A percentile compares a stretch with the other conserved stretches of the same genome.
phyloP scores from a whole-genome alignment of 768 basidiomycete species.

The Pholiota molesta region DNA sequence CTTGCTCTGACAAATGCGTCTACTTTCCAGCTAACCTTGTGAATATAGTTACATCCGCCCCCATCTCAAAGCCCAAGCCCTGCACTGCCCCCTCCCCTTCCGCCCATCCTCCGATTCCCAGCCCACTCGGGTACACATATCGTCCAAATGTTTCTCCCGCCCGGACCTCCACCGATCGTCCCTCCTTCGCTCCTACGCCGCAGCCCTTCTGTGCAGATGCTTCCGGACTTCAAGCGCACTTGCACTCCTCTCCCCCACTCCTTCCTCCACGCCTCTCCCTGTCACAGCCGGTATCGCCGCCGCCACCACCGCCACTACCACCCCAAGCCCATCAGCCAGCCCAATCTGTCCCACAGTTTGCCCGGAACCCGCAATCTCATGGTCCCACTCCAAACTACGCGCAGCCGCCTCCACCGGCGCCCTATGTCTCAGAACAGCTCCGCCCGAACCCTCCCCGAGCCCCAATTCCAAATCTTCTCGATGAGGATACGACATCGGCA shows the following conservation, averaged over 20 bases:
- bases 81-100: constrained; percentile 20
- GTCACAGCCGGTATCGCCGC: constrained; percentile 20
- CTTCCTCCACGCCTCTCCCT: constrained; percentile 14
- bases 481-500: constrained; percentile 45
- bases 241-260: constrained; percentile 12
- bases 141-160: neutral
- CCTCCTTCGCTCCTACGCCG: neutral
- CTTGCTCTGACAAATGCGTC: neutral
- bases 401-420: constrained; percentile 2
- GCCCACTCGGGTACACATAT: constrained; percentile 7
- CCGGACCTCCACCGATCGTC: constrained; percentile 4
- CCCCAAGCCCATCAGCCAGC: neutral
- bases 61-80: neutral
- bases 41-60: too few relatives aligned
- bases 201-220: neutral
- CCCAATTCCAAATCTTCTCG: constrained; percentile 62
- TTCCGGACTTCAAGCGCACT: neutral
- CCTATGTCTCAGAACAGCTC: neutral
- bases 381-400: constrained; percentile 4
- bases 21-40: too few relatives aligned
- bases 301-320: constrained; percentile 18
- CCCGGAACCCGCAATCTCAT: neutral
- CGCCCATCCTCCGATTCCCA: constrained; percentile 17
- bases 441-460: constrained; percentile 18
- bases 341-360: neutral